These are phyloP conservation scores for Eremothecium cymbalariae DNA, from an alignment of 1,139 yeast species.

Conservation along the genomic window DNA sequence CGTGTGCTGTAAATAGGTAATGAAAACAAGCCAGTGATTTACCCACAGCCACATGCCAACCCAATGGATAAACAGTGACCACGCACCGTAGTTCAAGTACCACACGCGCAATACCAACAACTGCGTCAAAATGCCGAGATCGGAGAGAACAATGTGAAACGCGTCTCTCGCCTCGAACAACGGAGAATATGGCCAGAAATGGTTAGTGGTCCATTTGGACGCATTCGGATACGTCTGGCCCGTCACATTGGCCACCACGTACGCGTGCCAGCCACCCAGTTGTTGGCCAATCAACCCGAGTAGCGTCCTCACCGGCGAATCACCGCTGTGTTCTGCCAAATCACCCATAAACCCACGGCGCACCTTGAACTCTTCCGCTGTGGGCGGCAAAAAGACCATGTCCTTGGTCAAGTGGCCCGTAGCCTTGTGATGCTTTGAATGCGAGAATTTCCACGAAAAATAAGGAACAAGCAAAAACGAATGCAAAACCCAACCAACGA, in stretches of 20 bases:
- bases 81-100: conserved; percentile 54
- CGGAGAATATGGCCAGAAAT: conserved; percentile 67
- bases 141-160: conserved; percentile 62
- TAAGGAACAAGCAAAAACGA: conserved; percentile 73
- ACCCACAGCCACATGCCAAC: conserved; percentile 71
- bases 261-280: conserved; percentile 63
- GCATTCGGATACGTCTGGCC: conserved; percentile 59
- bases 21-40: conserved; percentile 84
- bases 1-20: conserved; percentile 78
- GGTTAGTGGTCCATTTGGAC: conserved; percentile 45
- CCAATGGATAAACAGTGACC: conserved; percentile 63
- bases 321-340: conserved; percentile 59
- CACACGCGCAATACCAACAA: conserved; percentile 51
- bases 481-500: conserved; percentile 76
- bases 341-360: conserved; percentile 30
- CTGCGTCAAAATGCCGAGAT: conserved; percentile 58
- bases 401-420: conserved; percentile 76
- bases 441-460: conserved; percentile 79
- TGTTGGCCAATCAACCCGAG: conserved; percentile 56
- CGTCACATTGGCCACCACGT: conserved; percentile 63
- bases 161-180: conserved; percentile 63
- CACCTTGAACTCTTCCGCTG: conserved; percentile 47
- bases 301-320: conserved; percentile 62
- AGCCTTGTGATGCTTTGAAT: conserved; percentile 81
- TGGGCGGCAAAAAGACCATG: conserved; percentile 73